These are phyloP conservation scores for Heliamphora pulchella DNA, from an alignment of 179 eudicot species.

Conservation along the genomic window DNA sequence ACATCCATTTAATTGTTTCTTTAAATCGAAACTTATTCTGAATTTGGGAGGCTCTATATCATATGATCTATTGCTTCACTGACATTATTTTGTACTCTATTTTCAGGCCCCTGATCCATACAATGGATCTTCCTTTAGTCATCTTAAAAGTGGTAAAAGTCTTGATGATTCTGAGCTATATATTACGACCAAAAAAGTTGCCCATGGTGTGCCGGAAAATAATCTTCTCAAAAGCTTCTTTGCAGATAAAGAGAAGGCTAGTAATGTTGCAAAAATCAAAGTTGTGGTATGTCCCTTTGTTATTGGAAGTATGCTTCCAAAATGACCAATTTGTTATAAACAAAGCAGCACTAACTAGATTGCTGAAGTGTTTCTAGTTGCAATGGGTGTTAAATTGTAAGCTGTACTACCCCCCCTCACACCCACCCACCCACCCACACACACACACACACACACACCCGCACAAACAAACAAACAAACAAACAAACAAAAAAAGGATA, in stretches of 20 bases:
- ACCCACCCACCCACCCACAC: too few species aligned
- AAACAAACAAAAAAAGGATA: too few species aligned
- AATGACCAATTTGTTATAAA: not conserved
- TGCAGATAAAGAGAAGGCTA: slow-evolving; percentile 47
- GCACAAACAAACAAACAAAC: too few species aligned
- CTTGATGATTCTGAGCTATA: slow-evolving; percentile 39
- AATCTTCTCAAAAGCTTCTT: slow-evolving; percentile 40
- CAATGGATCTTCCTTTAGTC: slow-evolving; percentile 30
- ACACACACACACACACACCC: too few species aligned
- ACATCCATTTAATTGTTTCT: not conserved
- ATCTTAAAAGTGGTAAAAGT: slow-evolving; percentile 32
- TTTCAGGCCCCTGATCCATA: slow-evolving; percentile 34
- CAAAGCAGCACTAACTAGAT: not conserved
- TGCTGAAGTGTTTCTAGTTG: not conserved
- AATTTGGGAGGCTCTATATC: not conserved
- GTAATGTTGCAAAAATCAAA: slow-evolving; percentile 69
- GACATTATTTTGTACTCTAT: not conserved
- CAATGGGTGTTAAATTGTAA: not conserved
- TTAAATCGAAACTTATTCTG: not conserved
- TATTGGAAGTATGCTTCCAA: not conserved
- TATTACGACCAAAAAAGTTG: slow-evolving; percentile 30
- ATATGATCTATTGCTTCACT: not conserved
- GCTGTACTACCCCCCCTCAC: too few species aligned
- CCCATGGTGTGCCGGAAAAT: slow-evolving; percentile 44
- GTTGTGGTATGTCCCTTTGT: slow-evolving; percentile 53